Evolutionary conservation across 2,329 filamentous ascomycete species (phyloP), one percentile per base, ranked within the genome.

Genomic region (Apiospora aurea): DNA sequence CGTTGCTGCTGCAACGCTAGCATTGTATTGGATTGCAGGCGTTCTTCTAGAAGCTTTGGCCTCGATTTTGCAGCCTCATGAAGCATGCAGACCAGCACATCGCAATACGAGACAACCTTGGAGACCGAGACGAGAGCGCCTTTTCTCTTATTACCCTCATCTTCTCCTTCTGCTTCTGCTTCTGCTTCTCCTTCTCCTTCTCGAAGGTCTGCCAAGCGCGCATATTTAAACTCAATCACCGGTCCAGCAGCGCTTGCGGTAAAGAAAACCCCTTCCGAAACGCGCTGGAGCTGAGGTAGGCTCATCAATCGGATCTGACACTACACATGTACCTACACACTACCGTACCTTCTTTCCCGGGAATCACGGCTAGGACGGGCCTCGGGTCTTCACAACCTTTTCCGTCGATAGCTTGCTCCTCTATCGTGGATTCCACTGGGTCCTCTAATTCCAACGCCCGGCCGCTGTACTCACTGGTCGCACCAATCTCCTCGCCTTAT

Each of bases 21-120:
- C 21, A 64, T 24, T 41, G 57, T 38, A 64, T n/a, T 64, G 57
- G 29, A 10, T 38, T 57, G 7, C 11, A 53, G 49, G 53, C 41
- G 4, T 64, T 41, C 57, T 64, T 64, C 57, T 64, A 64, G 57
- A 64, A 64, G 57, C 57, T 64, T 41, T 64, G 57, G 29, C 34
- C 53, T 61, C 29, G 18, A 18, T 61, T 64, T 34, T 24, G 8
- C 57, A 64, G 57, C 57, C 57, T 64, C 57, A 7, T 34, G 29
- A 8, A 4, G n/a, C 10, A 14, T 21, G 38, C 53, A 38, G 4
- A 41, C 10, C 21, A 57, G 1, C 24, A 34, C 38, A 4, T 24
- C 34, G 13, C 57, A 18, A n/a, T 18, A 29, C 10, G 21, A 21
- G 34, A 64, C 24, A 18, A 24, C 24, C 26, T 29, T 29, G 26